These are phyloP conservation scores for Cytospora paraplurivora DNA, from an alignment of 2,329 filamentous ascomycete genomes.

Conservation along the genomic window DNA sequence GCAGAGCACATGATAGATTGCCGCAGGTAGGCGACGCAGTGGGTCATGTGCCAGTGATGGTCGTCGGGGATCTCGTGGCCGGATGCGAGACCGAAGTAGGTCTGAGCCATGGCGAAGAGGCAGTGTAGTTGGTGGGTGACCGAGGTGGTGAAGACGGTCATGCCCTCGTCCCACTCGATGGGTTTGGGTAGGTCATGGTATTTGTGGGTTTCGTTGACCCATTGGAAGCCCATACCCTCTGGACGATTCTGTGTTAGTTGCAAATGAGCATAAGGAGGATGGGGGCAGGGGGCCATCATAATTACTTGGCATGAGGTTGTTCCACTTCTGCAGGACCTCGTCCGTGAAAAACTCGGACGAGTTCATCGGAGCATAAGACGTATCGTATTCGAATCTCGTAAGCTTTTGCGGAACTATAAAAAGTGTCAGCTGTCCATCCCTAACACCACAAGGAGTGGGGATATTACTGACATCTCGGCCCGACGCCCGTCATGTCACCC, in stretches of 20 bases:
- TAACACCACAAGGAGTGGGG: too few species aligned
- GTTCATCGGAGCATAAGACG: slow-evolving; percentile 41
- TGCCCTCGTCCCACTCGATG: slow-evolving; percentile 38
- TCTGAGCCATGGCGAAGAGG: slow-evolving; percentile 37
- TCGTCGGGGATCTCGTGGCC: slow-evolving; percentile 45
- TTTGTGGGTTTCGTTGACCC: slow-evolving; percentile 40
- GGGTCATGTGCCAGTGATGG: slow-evolving; percentile 51
- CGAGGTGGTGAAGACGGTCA: slow-evolving; percentile 42
- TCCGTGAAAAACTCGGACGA: slow-evolving; percentile 42
- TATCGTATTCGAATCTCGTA: slow-evolving; percentile 39
- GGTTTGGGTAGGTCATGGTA: slow-evolving; percentile 42
- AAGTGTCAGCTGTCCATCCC: slow-evolving; percentile 14
- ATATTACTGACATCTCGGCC: slow-evolving; percentile 36
- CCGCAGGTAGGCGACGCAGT: slow-evolving; percentile 52
- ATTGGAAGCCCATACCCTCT: slow-evolving; percentile 42
- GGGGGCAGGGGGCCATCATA: not conserved
- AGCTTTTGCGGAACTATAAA: slow-evolving; percentile 37
- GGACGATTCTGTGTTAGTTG: slow-evolving; percentile 16
- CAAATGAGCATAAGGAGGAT: not conserved
- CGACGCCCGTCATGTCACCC: slow-evolving; percentile 42
- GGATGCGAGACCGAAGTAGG: slow-evolving; percentile 45
- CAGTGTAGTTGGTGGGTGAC: slow-evolving; percentile 44
- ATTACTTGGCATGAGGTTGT: slow-evolving; percentile 41
- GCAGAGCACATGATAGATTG: slow-evolving; percentile 50
- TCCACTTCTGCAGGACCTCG: slow-evolving; percentile 40